Percentiles rank a stretch among this genome's conserved stretches.
Evolutionary conservation across 768 basidiomycete species (phyloP).

Genomic region (Coprinopsis strossmayeri): DNA sequence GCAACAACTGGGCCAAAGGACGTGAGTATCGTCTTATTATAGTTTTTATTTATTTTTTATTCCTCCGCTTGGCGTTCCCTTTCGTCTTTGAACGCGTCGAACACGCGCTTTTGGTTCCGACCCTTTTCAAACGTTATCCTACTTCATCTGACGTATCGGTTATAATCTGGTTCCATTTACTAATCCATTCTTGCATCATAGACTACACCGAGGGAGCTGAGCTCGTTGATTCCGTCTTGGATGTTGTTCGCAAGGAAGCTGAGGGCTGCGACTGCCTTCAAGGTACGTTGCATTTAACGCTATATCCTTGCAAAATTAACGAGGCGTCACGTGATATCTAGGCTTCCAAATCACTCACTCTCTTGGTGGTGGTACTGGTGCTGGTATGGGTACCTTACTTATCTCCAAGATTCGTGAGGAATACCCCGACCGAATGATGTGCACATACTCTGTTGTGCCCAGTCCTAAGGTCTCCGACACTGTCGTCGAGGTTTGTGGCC

Average conservation of each 20-base stretch:
- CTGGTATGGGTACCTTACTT: slow-evolving; percentile 98
- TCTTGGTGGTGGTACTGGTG: slow-evolving; percentile 97
- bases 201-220: slow-evolving; percentile 97
- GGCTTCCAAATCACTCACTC: slow-evolving; percentile 99
- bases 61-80: not conserved
- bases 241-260: slow-evolving; percentile 98
- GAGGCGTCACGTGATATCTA: slow-evolving; percentile 28
- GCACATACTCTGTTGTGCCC: slow-evolving; percentile 98
- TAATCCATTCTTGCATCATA: slow-evolving; percentile 19
- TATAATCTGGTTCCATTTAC: slow-evolving; percentile 12
- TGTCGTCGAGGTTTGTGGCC: slow-evolving; percentile 74
- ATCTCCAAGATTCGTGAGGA: slow-evolving; percentile 99
- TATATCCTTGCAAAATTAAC: slow-evolving; percentile 1
- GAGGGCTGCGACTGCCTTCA: slow-evolving; percentile 97
- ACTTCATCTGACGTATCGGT: slow-evolving; percentile 12
- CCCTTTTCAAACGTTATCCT: slow-evolving; percentile 1
- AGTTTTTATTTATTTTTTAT: slow-evolving; percentile 6
- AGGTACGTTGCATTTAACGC: slow-evolving; percentile 39
- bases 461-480: slow-evolving; percentile 98
- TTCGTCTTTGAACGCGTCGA: slow-evolving; percentile 11
- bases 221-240: slow-evolving; percentile 95
- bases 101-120: slow-evolving; percentile 17
- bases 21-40: slow-evolving; percentile 48
- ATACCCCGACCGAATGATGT: slow-evolving; percentile 99
- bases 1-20: slow-evolving; percentile 99